These are phyloP conservation scores for Ceratonia siliqua DNA, from an alignment of 306 rosid genomes.

Conservation along the genomic window DNA sequence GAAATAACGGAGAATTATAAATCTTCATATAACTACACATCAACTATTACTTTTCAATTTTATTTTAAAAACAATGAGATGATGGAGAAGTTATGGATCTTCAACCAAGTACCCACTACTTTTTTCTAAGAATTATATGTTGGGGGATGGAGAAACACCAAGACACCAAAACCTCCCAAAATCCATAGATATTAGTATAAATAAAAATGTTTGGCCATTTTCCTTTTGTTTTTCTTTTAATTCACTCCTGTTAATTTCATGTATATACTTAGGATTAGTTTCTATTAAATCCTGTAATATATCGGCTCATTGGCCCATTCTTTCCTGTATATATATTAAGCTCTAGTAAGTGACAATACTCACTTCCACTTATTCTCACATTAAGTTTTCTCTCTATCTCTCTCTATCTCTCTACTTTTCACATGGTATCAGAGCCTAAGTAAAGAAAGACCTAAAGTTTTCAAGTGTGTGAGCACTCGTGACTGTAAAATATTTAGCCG, in stretches of 20 bases:
- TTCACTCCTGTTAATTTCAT: background rate
- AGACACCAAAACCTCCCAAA: background rate
- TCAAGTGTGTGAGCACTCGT: no score
- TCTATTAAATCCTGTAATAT: no score
- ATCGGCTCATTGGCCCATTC: no score
- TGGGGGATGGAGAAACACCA: background rate
- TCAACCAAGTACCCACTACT: background rate
- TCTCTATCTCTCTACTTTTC: no score
- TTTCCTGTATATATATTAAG: no score
- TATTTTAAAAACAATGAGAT: background rate
- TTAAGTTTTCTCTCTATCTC: no score
- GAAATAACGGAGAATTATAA: background rate
- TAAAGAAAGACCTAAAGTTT: no score
- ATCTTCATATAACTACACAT: background rate
- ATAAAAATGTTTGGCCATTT: background rate
- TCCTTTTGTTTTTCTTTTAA: background rate
- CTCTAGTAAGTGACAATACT: no score
- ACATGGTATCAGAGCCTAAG: no score
- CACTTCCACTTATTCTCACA: no score
- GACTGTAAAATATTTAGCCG: no score
- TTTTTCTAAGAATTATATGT: background rate
- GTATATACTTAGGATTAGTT: no score
- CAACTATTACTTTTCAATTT: background rate
- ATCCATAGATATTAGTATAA: background rate
- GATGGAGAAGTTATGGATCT: background rate